Percentiles rank a stretch among this genome's conserved stretches.
Conservation (phyloP, 768 basidiomycete species). For the Chalciporus piperatus region DNA sequence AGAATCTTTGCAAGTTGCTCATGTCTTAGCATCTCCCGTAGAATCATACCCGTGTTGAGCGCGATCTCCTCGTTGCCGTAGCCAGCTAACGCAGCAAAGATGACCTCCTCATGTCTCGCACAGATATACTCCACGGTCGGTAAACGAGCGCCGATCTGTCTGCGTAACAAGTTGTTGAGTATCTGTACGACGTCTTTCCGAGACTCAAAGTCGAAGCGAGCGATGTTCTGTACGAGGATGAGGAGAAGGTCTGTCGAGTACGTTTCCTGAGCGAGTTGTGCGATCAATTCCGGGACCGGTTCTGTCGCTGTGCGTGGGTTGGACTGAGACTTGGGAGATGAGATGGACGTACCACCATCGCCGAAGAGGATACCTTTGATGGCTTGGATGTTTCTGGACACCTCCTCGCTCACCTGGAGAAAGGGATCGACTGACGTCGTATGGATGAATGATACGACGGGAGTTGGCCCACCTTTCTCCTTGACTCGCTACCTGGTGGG, state of each 20-base stretch:
- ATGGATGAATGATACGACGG: background rate
- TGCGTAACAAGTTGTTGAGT: conserved; percentile 82
- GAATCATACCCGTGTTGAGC: conserved; percentile 95
- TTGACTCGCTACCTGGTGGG: conserved; percentile 70
- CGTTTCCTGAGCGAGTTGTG: conserved; percentile 94
- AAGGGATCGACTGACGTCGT: conserved; percentile 2
- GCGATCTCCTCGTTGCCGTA: conserved; percentile 97
- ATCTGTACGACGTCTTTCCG: conserved; percentile 83
- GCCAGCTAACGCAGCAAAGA: conserved; percentile 84
- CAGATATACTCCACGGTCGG: conserved; percentile 96
- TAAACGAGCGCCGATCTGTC: conserved; percentile 90
- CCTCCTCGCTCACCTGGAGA: conserved; percentile 79
- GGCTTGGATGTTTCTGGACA: conserved; percentile 85
- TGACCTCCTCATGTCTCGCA: conserved; percentile 67
- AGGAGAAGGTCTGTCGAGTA: conserved; percentile 88
- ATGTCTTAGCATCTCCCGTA: conserved; percentile 94
- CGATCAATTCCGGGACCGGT: conserved; percentile 83
- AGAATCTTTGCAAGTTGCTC: conserved; percentile 88
- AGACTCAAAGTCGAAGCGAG: conserved; percentile 91
- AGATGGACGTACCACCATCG: conserved; percentile 66
- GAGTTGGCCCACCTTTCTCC: conserved; percentile 66
- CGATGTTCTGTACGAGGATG: conserved; percentile 75
- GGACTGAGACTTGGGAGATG: conserved; percentile 1
- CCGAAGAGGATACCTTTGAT: conserved; percentile 87
- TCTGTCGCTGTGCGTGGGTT: conserved; percentile 41